phyloP scores from a whole-genome alignment of 371 early-diverging fungal species.

The Entomophthora muscae region DNA sequence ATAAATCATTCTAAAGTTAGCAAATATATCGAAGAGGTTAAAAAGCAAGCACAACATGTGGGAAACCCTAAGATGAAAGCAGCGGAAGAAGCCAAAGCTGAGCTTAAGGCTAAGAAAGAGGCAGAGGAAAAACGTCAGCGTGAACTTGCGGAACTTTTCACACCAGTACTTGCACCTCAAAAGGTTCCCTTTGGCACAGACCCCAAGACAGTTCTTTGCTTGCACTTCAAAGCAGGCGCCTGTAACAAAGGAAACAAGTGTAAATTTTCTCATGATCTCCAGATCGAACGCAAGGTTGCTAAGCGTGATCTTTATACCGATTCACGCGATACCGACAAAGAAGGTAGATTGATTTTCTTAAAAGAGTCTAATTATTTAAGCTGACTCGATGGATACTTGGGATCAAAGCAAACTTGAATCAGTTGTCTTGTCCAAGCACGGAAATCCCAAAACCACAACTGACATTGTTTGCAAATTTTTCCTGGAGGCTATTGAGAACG shows the following conservation, averaged over 20 bases:
- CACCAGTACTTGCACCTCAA: constrained; percentile 68
- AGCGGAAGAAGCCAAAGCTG: constrained; percentile 24
- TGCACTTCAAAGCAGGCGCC: constrained; percentile 77
- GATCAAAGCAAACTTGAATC: constrained; percentile 79
- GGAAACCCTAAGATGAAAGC: constrained; percentile 44
- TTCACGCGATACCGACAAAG: constrained; percentile 34
- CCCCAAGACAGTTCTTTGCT: constrained; percentile 95
- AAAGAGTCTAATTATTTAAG: background rate
- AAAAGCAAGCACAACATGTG: constrained; percentile 48
- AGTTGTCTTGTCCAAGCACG: constrained; percentile 70
- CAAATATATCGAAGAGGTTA: constrained; percentile 79
- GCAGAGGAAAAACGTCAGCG: constrained; percentile 54
- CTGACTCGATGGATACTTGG: constrained; percentile 91
- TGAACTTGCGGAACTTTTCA: constrained; percentile 76
- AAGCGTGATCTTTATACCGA: constrained; percentile 92
- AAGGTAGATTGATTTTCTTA: constrained; percentile 13
- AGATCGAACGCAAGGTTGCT: constrained; percentile 68
- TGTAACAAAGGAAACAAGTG: constrained; percentile 91
- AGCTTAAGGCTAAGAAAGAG: constrained; percentile 28
- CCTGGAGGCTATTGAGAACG: constrained; percentile 93
- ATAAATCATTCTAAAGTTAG: constrained; percentile 74
- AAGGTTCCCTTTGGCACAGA: constrained; percentile 98
- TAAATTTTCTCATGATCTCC: constrained; percentile 96
- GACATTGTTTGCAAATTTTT: constrained; percentile 98
- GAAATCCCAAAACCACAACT: constrained; percentile 71